Conservation (phyloP, 129 eudicot species). For the Calendula officinalis region DNA sequence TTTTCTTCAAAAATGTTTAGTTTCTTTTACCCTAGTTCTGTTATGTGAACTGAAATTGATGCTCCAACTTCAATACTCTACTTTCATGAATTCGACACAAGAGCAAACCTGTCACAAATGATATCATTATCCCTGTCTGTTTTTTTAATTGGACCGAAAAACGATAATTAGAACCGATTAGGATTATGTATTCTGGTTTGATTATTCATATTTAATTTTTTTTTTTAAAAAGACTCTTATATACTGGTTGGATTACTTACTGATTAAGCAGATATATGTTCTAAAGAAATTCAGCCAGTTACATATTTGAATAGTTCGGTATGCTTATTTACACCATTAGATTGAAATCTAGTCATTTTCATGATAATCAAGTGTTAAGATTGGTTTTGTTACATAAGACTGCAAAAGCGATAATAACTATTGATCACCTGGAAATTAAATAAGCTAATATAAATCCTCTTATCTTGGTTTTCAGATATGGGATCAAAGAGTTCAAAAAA, state of each 20-base stretch:
- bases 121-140: not conserved
- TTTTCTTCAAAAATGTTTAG: not conserved
- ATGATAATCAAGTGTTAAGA: slow-evolving; percentile 1
- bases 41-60: too few relatives aligned
- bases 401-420: slow-evolving; percentile 14
- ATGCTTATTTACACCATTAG: not conserved
- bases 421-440: not conserved
- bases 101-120: not conserved
- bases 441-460: slow-evolving; percentile 14
- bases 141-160: too few relatives aligned
- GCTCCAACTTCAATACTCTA: too few relatives aligned
- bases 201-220: not conserved
- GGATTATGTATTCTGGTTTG: slow-evolving; percentile 13
- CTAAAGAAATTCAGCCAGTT: not conserved
- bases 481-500: slow-evolving; percentile 62
- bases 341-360: not conserved
- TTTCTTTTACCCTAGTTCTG: not conserved
- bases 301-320: not conserved
- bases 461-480: slow-evolving; percentile 60
- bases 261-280: not conserved
- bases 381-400: not conserved
- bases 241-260: not conserved
- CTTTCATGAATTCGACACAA: not conserved
- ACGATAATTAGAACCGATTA: too few relatives aligned
- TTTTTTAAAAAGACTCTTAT: not conserved